phyloP scores from a whole-genome alignment of 768 basidiomycete species.

The Mycena polygramma region DNA sequence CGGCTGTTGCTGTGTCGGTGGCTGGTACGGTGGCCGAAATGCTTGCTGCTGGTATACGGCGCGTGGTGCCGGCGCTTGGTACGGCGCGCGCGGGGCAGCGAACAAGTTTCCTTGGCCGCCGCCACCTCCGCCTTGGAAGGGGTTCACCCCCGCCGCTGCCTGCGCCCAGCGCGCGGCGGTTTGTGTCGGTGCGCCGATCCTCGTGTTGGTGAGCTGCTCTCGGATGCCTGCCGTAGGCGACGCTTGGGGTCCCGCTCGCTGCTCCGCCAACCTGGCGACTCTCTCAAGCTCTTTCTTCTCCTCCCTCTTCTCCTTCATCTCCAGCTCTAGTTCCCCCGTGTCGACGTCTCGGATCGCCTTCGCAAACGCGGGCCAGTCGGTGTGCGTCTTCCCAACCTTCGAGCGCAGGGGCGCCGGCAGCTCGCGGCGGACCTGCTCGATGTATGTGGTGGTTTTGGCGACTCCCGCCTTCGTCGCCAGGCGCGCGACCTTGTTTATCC shows the following conservation, averaged over 20 bases:
- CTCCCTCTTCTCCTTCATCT: not conserved
- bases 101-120: constrained; percentile 20
- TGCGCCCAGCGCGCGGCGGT: not conserved
- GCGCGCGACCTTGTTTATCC: not conserved
- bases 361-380: not conserved
- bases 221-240: constrained; percentile 21
- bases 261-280: not conserved
- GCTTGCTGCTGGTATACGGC: too few relatives aligned
- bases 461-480: constrained; percentile 2
- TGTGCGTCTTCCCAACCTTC: not conserved
- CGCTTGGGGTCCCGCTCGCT: not conserved
- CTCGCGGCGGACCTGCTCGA: not conserved
- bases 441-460: not conserved
- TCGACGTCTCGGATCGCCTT: constrained; percentile 9
- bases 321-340: not conserved
- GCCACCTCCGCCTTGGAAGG: constrained; percentile 1
- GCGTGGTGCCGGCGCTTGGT: too few relatives aligned
- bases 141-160: not conserved
- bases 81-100: not conserved
- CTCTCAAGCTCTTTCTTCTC: not conserved
- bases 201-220: constrained; percentile 20
- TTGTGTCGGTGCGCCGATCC: constrained; percentile 4
- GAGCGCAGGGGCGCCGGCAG: not conserved
- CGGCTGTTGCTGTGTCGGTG: too few relatives aligned
- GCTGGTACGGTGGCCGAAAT: too few relatives aligned